Base-by-base conservation (phyloP, 345 rosid species). In the Populus davidiana region DNA sequence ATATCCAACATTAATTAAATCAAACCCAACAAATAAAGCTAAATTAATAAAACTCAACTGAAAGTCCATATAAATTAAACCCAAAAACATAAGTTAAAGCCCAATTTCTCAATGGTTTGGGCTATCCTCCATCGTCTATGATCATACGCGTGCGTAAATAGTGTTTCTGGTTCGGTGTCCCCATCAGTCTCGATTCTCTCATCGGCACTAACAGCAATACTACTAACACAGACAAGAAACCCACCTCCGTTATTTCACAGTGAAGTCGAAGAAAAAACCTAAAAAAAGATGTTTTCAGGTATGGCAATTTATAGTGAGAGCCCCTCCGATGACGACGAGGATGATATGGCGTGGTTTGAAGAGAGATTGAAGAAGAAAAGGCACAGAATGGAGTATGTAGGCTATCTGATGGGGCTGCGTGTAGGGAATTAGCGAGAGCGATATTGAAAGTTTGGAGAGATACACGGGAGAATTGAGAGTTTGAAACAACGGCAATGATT, bases 391-490 rank as follows among this genome's bases (percentile, higher is more conserved):
- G 83, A 76, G 67, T 77, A 67, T 18, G 80, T 59, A 12, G 73
- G 69, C 31, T 54, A 68, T 76, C 74, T 27, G 80, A 76, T 20
- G 77, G 83, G 38, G 73, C 76, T 25, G 80, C 77, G 25, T 72
- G 83, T 25, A 73, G 78, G 70, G 81, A 77, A 64, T 74, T 81
- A 59, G 78, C 78, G 61, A 62, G 78, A 21, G 81, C 78, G 56
- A 77, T 81, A 41, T 31, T 77, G 81, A 73, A 73, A 74, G 47
- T 77, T 81, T 44, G 84, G 75, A 36, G 84, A 77, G 71, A 65
- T 78, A 33, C 78, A 70, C 65, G 84, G 74, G 69, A 73, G 77
- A 65, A 65, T 78, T 2, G 84, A 81, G 78, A 74, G 76, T 59
- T 77, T 62, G 25, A 74, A 74, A 62, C 75, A 73, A 78, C 73